Evolutionary conservation across 257 asterid species (phyloP).

Genomic region (Parsonsia alboflavescens): DNA sequence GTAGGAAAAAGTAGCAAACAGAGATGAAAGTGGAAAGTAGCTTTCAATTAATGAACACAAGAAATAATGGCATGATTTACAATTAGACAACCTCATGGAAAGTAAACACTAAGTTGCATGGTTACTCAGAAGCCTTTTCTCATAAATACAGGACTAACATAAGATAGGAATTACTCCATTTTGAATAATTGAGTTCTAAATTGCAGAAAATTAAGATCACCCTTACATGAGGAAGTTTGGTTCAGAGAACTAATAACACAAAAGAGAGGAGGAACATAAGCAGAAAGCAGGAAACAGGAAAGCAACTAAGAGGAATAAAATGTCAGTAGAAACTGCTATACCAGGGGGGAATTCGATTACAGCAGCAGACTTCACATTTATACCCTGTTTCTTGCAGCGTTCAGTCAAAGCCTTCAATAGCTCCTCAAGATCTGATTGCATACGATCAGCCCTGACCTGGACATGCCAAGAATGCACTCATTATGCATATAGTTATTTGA

Average conservation of each 20-base stretch:
- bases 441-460: constrained; percentile 98
- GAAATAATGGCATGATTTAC: not conserved
- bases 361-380: constrained; percentile 65
- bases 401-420: constrained; percentile 78
- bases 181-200: not conserved
- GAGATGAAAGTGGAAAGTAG: not conserved
- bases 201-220: not conserved
- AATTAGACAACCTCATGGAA: not conserved
- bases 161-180: not conserved
- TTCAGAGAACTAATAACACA: constrained; percentile 1
- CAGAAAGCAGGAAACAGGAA: not conserved
- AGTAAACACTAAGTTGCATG: not conserved
- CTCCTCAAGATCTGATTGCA: constrained; percentile 95
- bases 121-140: not conserved
- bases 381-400: constrained; percentile 75
- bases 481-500: constrained; percentile 9
- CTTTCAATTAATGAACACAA: not conserved
- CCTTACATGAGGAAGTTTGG: not conserved
- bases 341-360: constrained; percentile 91
- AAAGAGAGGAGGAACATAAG: not conserved
- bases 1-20: not conserved
- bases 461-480: constrained; percentile 24
- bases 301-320: constrained; percentile 19
- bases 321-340: constrained; percentile 18
- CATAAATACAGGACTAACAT: not conserved